These are phyloP conservation scores for Beauveria medogensis DNA, from an alignment of 2,329 filamentous ascomycete species.

Conservation along the genomic window DNA sequence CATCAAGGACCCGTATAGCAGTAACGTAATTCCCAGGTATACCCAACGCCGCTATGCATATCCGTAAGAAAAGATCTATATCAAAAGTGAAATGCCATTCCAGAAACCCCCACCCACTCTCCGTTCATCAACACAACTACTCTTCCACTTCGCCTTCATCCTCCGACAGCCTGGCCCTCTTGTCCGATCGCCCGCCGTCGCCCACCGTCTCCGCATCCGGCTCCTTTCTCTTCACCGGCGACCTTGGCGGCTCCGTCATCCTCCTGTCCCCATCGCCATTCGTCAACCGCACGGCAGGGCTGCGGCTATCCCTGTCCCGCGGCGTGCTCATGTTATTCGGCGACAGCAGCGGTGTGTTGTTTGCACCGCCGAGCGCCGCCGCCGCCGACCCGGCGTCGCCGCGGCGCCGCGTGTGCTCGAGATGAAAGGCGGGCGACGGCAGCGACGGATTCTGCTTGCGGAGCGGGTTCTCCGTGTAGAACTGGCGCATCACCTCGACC, in stretches of 20 bases:
- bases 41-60: conserved; percentile 11
- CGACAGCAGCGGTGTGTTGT: conserved; percentile 33
- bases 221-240: conserved; percentile 36
- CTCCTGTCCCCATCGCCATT: conserved; percentile 32
- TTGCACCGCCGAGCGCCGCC: neutral
- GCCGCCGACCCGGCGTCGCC: conserved; percentile 34
- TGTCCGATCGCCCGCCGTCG: conserved; percentile 31
- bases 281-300: conserved; percentile 30
- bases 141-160: conserved; percentile 42
- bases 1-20: neutral
- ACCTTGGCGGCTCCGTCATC: conserved; percentile 13
- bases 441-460: conserved; percentile 46
- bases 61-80: neutral
- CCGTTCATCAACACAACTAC: conserved; percentile 12
- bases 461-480: conserved; percentile 57
- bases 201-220: conserved; percentile 25
- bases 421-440: conserved; percentile 46
- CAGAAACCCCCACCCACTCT: neutral
- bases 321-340: conserved; percentile 39
- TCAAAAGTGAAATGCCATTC: neutral
- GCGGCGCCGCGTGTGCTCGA: conserved; percentile 47
- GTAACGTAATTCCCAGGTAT: conserved; percentile 4
- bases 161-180: conserved; percentile 37
- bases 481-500: conserved; percentile 66
- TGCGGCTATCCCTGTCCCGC: conserved; percentile 41